Base-by-base conservation (phyloP, 139 green algal genomes). In the Picochlorum sp. region DNA sequence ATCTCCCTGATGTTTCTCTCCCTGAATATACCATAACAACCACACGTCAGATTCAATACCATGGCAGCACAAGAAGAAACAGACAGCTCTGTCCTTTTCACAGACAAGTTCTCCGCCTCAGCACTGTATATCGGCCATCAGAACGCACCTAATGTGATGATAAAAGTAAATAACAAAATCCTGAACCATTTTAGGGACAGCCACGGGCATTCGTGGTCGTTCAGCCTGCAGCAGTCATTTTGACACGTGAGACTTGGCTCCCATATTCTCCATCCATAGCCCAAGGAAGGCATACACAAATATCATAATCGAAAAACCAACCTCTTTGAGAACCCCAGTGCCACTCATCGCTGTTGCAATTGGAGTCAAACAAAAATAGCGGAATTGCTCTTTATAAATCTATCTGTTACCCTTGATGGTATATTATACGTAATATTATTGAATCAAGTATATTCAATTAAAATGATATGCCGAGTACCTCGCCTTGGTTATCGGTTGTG, bases 121-220 rank as follows among this genome's bases (percentile, higher is more conserved):
- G 18, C 15, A 18, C 47, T 52, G 0, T 20, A 52, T 20, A 52
- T 21, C 6, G 9, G 9, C 49, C 13, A 18, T 20, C 84, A 26
- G 5, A 54, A 24, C 16, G 47, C n/a, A 54, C 47, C 47, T 54
- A 75, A 96, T 96, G 60, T 96, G 89, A 23, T 85, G 72, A 73
- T 99, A 99, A 58, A 98, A 87, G 77, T 97, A 99, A 8, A 87
- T 69, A 30, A 96, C 87, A 65, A 96, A 99, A 69, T 96, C 88
- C 70, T 94, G 87, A 2, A 98, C 91, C 51, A 94, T 84, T 60
- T 96, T 91, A 2, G 85, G 87, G 20, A 98, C 88, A 24, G 70
- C 62, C 9, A 65, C 18, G 47, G 47, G 47, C 47, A 54, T 54
- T 13, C 47, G 47, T 54, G 16, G 47, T 14, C n/a, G 47, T 20